These are phyloP conservation scores for Pseudoturritis turrita DNA, from an alignment of 345 rosid species.

Conservation along the genomic window DNA sequence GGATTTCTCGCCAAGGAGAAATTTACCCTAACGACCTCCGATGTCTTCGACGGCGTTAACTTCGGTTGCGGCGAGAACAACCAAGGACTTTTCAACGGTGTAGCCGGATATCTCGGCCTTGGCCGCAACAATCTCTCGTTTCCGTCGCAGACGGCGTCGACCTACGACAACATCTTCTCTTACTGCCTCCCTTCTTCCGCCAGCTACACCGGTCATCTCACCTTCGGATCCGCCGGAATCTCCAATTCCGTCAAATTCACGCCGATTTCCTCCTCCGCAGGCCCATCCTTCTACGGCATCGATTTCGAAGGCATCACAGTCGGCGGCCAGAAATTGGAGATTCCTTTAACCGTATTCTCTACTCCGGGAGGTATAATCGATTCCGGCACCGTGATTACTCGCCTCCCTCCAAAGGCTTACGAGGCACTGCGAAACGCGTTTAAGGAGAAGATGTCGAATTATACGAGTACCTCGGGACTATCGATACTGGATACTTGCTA, in stretches of 20 bases:
- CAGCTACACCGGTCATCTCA: slow-evolving; percentile 58
- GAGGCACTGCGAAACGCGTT: slow-evolving; percentile 40
- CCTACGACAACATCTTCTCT: slow-evolving; percentile 59
- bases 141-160: slow-evolving; percentile 53
- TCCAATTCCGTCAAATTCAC: slow-evolving; percentile 48
- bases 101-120: slow-evolving; percentile 67
- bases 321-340: slow-evolving; percentile 34
- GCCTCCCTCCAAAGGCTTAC: slow-evolving; percentile 57
- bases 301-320: slow-evolving; percentile 47
- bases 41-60: slow-evolving; percentile 33
- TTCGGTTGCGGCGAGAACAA: slow-evolving; percentile 81
- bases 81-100: slow-evolving; percentile 45
- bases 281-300: slow-evolving; percentile 46
- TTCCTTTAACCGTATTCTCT: slow-evolving; percentile 40
- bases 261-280: slow-evolving; percentile 33
- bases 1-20: slow-evolving; percentile 57
- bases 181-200: slow-evolving; percentile 71
- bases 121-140: slow-evolving; percentile 61
- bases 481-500: slow-evolving; percentile 65
- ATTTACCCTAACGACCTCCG: slow-evolving; percentile 44
- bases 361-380: slow-evolving; percentile 52
- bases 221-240: slow-evolving; percentile 42
- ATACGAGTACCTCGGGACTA: slow-evolving; percentile 39
- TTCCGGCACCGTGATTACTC: slow-evolving; percentile 75
- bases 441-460: slow-evolving; percentile 40